phyloP scores from a whole-genome alignment of 371 early-diverging fungal species.

The Mortierella sp. region DNA sequence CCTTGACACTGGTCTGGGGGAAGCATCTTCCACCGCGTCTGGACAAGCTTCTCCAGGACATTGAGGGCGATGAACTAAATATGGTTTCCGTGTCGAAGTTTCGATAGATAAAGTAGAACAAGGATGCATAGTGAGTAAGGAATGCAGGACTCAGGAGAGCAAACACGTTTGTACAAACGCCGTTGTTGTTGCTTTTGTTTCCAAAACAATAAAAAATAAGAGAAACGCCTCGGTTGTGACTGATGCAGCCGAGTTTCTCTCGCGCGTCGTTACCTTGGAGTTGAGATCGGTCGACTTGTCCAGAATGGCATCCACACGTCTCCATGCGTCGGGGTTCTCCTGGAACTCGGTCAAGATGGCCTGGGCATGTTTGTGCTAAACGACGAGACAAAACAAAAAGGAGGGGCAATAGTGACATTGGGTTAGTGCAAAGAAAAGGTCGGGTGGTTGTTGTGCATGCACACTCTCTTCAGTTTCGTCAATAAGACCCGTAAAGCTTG shows the following conservation, averaged over 20 bases:
- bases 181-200: neutral
- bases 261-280: constrained; percentile 82
- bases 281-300: constrained; percentile 85
- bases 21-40: constrained; percentile 97
- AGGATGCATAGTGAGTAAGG: neutral
- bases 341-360: constrained; percentile 93
- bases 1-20: constrained; percentile 93
- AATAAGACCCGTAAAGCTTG: neutral
- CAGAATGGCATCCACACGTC: constrained; percentile 94
- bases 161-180: neutral
- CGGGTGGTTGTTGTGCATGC: constrained; percentile 1
- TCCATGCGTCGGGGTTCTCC: constrained; percentile 98
- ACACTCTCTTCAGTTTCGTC: neutral
- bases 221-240: neutral
- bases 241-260: neutral
- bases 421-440: neutral
- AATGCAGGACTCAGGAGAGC: neutral
- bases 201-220: neutral
- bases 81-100: constrained; percentile 8
- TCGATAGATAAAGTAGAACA: neutral
- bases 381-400: neutral
- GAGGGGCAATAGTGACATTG: neutral
- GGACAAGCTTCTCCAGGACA: constrained; percentile 97
- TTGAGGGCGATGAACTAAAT: constrained; percentile 96
- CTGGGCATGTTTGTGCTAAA: constrained; percentile 87